A percentile compares a stretch with the other conserved stretches of the same genome.
These are phyloP conservation scores for Ambrosiella beaveri DNA, from an alignment of 2,329 filamentous ascomycete species.

Conservation along the genomic window DNA sequence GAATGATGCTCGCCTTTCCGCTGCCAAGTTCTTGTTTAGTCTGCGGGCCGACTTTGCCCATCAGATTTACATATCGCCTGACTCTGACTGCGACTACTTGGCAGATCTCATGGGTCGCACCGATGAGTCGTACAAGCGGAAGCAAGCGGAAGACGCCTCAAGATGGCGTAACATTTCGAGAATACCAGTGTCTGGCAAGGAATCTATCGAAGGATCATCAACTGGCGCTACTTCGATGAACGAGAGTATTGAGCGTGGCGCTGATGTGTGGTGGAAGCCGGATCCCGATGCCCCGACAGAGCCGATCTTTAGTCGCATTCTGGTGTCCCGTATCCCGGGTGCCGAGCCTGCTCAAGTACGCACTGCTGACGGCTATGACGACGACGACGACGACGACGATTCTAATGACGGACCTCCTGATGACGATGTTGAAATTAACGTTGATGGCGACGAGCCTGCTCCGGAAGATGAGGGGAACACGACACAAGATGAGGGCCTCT, in stretches of 20 bases:
- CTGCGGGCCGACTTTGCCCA: conserved; percentile 69
- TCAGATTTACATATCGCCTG: conserved; percentile 52
- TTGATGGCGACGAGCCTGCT: conserved; percentile 11
- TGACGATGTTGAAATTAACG: conserved; percentile 11
- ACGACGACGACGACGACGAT: conserved; percentile 11
- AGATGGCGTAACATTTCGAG: conserved; percentile 20
- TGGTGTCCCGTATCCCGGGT: conserved; percentile 26
- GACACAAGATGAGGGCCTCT: neutral
- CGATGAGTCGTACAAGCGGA: conserved; percentile 33
- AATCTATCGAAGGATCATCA: conserved; percentile 14
- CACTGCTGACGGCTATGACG: conserved; percentile 11
- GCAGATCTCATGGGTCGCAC: conserved; percentile 55
- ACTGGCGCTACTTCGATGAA: neutral
- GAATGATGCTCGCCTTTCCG: conserved; percentile 52
- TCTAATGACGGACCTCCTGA: conserved; percentile 4
- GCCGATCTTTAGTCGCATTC: conserved; percentile 30
- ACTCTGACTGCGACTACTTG: conserved; percentile 55
- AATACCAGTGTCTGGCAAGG: conserved; percentile 33
- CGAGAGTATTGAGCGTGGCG: conserved; percentile 1
- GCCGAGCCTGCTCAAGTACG: conserved; percentile 12
- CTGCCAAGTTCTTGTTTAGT: conserved; percentile 65
- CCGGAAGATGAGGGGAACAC: conserved; percentile 1
- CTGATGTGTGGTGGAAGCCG: conserved; percentile 36
- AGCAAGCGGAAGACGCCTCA: conserved; percentile 29
- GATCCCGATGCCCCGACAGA: conserved; percentile 39